Evolutionary conservation across 2,329 filamentous ascomycete genomes (phyloP).

Genomic region (Oidium heveae): DNA sequence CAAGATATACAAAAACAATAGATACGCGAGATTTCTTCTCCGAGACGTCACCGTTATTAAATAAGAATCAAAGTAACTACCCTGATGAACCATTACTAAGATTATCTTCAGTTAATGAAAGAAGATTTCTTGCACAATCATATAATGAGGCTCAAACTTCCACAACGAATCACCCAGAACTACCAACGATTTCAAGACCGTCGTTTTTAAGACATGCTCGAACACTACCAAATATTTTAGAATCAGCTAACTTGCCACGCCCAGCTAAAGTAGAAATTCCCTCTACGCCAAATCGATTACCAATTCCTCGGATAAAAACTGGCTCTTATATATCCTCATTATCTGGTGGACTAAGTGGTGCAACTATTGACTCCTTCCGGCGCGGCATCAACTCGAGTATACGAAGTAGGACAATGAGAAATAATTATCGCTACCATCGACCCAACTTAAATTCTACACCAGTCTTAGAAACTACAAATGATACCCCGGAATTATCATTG

Average conservation of each 20-base stretch:
- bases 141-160: slow-evolving; percentile 10
- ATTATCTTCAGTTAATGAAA: slow-evolving; percentile 8
- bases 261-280: slow-evolving; percentile 15
- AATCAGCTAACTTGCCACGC: slow-evolving; percentile 12
- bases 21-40: slow-evolving; percentile 1
- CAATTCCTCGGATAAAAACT: slow-evolving; percentile 26
- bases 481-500: no score
- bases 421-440: no score
- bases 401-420: slow-evolving; percentile 8
- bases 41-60: slow-evolving; percentile 9
- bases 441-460: no score
- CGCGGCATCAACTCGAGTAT: slow-evolving; percentile 23
- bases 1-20: slow-evolving; percentile 4
- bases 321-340: slow-evolving; percentile 34
- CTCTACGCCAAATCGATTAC: slow-evolving; percentile 19
- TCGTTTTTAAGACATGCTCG: slow-evolving; percentile 10
- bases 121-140: slow-evolving; percentile 9
- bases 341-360: slow-evolving; percentile 31
- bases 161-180: slow-evolving; percentile 5
- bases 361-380: slow-evolving; percentile 39
- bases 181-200: slow-evolving; percentile 8
- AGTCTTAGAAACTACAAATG: no score
- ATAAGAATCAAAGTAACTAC: slow-evolving; percentile 10
- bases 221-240: slow-evolving; percentile 11
- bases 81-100: slow-evolving; percentile 6